phyloP scores from a whole-genome alignment of 83 land plant genomes.

The Diphasiastrum complanatum region DNA sequence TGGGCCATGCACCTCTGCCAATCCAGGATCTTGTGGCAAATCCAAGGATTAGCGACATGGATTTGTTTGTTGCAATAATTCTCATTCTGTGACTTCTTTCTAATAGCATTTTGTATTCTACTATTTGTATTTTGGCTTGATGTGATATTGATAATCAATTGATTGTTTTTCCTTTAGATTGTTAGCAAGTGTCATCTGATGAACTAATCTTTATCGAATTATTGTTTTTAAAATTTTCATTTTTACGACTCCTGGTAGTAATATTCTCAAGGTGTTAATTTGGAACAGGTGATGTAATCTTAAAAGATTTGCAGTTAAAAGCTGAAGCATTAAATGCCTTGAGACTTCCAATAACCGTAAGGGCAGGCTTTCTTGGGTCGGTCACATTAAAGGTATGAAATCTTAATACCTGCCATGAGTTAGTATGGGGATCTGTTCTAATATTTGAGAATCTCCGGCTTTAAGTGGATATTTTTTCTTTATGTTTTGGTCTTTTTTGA shows the following conservation, averaged over 20 bases:
- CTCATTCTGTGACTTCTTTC: too few relatives aligned
- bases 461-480: too few relatives aligned
- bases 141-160: too few relatives aligned
- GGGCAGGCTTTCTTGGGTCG: slow-evolving; percentile 93
- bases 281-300: slow-evolving; percentile 86
- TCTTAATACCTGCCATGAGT: not conserved
- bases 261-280: not conserved
- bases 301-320: slow-evolving; percentile 85
- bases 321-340: slow-evolving; percentile 90
- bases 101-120: too few relatives aligned
- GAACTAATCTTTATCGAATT: not conserved
- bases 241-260: not conserved
- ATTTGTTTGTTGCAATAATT: too few relatives aligned
- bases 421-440: not conserved
- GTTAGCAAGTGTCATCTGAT: not conserved
- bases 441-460: not conserved
- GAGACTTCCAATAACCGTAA: slow-evolving; percentile 81
- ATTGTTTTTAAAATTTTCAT: not conserved
- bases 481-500: too few relatives aligned
- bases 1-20: too few relatives aligned
- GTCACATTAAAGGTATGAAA: slow-evolving; percentile 84
- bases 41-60: too few relatives aligned
- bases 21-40: too few relatives aligned
- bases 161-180: not conserved
- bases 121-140: too few relatives aligned